Conservation (phyloP, 2,329 filamentous ascomycete species). For the Colletotrichum salicis region DNA sequence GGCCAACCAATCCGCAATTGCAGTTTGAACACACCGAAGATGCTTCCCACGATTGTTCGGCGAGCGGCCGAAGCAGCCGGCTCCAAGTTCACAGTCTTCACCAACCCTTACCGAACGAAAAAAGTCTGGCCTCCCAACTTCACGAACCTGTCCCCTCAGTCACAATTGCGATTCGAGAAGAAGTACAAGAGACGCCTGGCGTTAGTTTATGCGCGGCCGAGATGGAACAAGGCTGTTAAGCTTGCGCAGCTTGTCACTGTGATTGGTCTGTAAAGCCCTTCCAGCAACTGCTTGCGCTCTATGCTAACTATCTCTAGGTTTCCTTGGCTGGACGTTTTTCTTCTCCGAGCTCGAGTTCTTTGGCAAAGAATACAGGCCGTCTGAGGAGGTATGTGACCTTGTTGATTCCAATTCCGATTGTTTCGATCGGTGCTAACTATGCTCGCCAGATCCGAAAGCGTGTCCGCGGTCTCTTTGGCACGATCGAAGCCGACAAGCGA, state of each 20-base stretch:
- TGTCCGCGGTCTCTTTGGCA: constrained; percentile 52
- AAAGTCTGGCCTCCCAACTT: constrained; percentile 85
- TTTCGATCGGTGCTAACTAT: background rate
- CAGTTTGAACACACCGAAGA: constrained; percentile 29
- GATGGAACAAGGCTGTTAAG: constrained; percentile 73
- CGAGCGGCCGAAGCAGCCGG: constrained; percentile 37
- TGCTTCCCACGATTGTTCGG: constrained; percentile 49
- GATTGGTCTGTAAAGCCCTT: constrained; percentile 57
- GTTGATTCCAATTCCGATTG: background rate
- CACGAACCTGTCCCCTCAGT: constrained; percentile 72
- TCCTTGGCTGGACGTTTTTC: constrained; percentile 52
- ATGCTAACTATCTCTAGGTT: constrained; percentile 41
- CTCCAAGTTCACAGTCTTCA: constrained; percentile 51
- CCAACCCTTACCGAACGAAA: constrained; percentile 72
- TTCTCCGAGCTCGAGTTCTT: constrained; percentile 57
- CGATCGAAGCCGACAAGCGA: constrained; percentile 53
- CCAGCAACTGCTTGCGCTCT: background rate
- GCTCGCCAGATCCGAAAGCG: constrained; percentile 47
- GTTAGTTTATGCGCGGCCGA: constrained; percentile 69
- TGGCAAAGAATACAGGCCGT: constrained; percentile 54
- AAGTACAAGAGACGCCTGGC: constrained; percentile 78
- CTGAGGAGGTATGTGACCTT: constrained; percentile 49
- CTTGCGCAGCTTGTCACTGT: constrained; percentile 71
- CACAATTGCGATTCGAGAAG: constrained; percentile 82
- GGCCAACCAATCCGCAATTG: background rate